Evolutionary conservation across 495 filamentous ascomycete genomes (phyloP), one percentile per base, ranked within the genome.

Genomic region (Poronia punctata): DNA sequence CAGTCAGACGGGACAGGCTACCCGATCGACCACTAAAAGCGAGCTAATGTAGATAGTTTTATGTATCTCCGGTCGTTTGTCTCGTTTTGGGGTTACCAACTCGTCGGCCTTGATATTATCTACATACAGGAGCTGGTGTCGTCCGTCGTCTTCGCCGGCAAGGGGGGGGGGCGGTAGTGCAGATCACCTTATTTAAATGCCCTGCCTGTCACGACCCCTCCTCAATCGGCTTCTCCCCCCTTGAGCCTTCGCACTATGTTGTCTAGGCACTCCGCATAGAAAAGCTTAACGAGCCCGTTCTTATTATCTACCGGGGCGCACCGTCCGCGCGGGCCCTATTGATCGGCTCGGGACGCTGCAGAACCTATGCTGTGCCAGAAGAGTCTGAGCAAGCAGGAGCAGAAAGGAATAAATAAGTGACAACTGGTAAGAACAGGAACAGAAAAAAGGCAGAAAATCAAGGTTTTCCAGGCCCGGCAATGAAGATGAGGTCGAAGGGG

Each of bases 1-100:
- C 26, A 14, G 31, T 38, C 14, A 45, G 33, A 36, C 42, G 42
- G 42, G 27, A 26, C 33, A 45, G 22, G 38, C 20, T 21, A 45
- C 38, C 42, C 42, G 42, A 23, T 38, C 42, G 11, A 26, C 35
- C 42, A 33, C 35, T 30, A 14, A 32, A 17, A 32, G 29, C 16
- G 16, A 19, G 18, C 31, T 31, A 23, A 33, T n/a, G n/a, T 17
- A 24, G 27, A 25, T 15, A 6, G 26, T 15, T 21, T 21, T 15
- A n/a, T n/a, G n/a, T n/a, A n/a, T n/a, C n/a, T n/a, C n/a, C n/a
- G n/a, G n/a, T n/a, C n/a, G n/a, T n/a, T 10, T 16, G 29, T 20
- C 10, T 25, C 20, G 38, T 26, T 22, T 25, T 25, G 38, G n/a
- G 19, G n/a, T 20, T 20, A 19, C 28, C 21, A 24, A 19, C 5